These are phyloP conservation scores for Botryotinia globosa DNA, from an alignment of 2,329 filamentous ascomycete species.

Conservation along the genomic window DNA sequence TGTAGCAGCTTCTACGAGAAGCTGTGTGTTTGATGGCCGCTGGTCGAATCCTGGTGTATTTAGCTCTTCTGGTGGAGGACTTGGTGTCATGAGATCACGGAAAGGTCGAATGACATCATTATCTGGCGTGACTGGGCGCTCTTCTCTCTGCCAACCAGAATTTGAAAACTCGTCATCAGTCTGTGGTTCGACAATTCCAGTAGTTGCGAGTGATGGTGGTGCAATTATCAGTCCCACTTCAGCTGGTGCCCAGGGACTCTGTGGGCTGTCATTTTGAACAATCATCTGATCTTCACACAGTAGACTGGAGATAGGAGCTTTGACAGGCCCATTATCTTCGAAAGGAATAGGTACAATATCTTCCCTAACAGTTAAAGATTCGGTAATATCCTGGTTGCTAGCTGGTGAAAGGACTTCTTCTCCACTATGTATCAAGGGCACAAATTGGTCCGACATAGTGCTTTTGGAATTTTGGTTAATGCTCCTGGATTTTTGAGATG, in stretches of 20 bases:
- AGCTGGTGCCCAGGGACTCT: constrained; percentile 21
- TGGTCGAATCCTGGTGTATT: not conserved
- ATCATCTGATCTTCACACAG: not conserved
- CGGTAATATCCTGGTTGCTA: not conserved
- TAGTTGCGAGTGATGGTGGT: not conserved
- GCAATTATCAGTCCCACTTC: not conserved
- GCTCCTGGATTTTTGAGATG: not conserved
- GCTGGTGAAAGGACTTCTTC: not conserved
- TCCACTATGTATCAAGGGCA: not conserved
- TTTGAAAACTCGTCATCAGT: not conserved
- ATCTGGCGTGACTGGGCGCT: constrained; percentile 23
- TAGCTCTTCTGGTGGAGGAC: constrained; percentile 18
- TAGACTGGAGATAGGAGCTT: no score
- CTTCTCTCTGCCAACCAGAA: constrained; percentile 25
- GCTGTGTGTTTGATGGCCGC: constrained; percentile 28
- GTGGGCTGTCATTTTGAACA: not conserved
- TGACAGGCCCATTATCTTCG: no score
- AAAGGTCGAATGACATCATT: constrained; percentile 27
- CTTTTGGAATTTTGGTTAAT: not conserved
- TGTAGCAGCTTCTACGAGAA: constrained; percentile 29
- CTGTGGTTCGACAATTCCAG: not conserved
- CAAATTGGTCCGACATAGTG: not conserved
- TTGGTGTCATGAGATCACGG: constrained; percentile 29
- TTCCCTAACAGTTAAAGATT: not conserved
- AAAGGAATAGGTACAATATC: not conserved